These are phyloP conservation scores for Aspergillus costaricaensis DNA, from an alignment of 2,329 filamentous ascomycete species.

Conservation along the genomic window DNA sequence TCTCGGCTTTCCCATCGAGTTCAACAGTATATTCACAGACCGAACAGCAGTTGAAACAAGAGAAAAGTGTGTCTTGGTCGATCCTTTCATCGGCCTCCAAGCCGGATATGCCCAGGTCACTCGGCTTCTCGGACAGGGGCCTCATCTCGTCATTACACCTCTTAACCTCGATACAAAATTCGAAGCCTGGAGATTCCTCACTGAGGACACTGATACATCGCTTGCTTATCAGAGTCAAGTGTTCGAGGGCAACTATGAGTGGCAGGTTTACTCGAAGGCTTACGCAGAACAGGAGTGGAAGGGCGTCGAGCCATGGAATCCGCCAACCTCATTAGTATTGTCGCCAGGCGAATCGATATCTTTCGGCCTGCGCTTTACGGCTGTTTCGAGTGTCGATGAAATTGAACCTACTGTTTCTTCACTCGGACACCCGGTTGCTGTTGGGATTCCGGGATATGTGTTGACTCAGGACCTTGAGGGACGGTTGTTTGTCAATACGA, in stretches of 20 bases:
- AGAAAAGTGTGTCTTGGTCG: slow-evolving; percentile 56
- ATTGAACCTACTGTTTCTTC: slow-evolving; percentile 51
- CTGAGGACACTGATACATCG: slow-evolving; percentile 45
- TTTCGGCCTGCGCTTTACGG: slow-evolving; percentile 56
- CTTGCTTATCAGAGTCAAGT: slow-evolving; percentile 55
- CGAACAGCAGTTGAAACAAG: slow-evolving; percentile 53
- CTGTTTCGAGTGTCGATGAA: slow-evolving; percentile 44
- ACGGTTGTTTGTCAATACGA: slow-evolving; percentile 45
- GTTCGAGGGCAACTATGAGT: slow-evolving; percentile 64
- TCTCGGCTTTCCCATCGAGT: slow-evolving; percentile 61
- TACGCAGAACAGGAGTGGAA: slow-evolving; percentile 61
- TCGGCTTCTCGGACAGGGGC: slow-evolving; percentile 55
- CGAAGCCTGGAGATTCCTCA: slow-evolving; percentile 58
- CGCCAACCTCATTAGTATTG: slow-evolving; percentile 51
- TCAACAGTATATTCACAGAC: slow-evolving; percentile 64
- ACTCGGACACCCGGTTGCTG: slow-evolving; percentile 37
- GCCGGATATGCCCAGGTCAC: slow-evolving; percentile 60
- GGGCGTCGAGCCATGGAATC: slow-evolving; percentile 56
- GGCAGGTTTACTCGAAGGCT: slow-evolving; percentile 57
- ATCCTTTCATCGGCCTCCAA: slow-evolving; percentile 63
- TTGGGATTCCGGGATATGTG: slow-evolving; percentile 50
- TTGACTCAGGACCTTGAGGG: slow-evolving; percentile 52
- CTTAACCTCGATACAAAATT: slow-evolving; percentile 50
- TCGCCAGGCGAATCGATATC: slow-evolving; percentile 49
- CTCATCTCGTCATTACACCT: slow-evolving; percentile 58